Evolutionary conservation across 192 early-diverging fungal species (phyloP).

Genomic region (Geosiphon pyriformis): DNA sequence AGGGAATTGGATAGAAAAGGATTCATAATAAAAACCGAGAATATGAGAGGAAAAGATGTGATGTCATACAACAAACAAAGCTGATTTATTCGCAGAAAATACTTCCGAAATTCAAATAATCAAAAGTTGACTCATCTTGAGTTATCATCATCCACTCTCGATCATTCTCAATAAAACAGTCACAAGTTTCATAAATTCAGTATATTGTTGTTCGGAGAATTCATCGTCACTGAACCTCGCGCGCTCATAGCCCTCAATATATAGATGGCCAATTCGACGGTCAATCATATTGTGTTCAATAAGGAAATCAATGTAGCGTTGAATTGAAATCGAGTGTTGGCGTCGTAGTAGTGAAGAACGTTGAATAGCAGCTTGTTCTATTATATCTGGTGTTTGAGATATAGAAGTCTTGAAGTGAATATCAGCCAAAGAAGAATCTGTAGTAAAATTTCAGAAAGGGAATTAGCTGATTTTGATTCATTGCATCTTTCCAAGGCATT

Average conservation of each 20-base stretch:
- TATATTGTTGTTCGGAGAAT: conserved; percentile 12
- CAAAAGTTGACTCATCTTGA: too few relatives aligned
- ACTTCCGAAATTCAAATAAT: too few relatives aligned
- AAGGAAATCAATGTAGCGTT: conserved; percentile 48
- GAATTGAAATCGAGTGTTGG: conserved; percentile 44
- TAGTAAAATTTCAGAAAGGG: not conserved
- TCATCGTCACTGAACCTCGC: conserved; percentile 42
- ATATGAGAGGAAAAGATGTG: too few relatives aligned
- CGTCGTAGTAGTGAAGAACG: conserved; percentile 33
- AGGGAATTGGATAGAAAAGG: too few relatives aligned
- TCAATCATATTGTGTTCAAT: conserved; percentile 41
- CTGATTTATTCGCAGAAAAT: too few relatives aligned
- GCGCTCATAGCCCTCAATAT: conserved; percentile 53
- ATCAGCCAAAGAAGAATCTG: conserved; percentile 36
- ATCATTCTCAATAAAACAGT: not conserved
- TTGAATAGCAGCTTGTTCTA: conserved; percentile 45
- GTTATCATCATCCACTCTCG: too few relatives aligned
- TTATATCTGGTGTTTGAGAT: conserved; percentile 46
- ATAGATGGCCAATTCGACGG: conserved; percentile 41
- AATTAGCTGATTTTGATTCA: not conserved
- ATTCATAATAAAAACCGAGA: too few relatives aligned
- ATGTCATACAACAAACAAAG: too few relatives aligned
- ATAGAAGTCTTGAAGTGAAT: conserved; percentile 52
- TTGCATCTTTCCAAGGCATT: not conserved
- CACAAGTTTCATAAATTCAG: conserved; percentile 20